Percentiles rank a stretch among this genome's conserved stretches.
Evolutionary conservation across 2,329 filamentous ascomycete species (phyloP).

Genomic region (Colletotrichum euphorbiae): DNA sequence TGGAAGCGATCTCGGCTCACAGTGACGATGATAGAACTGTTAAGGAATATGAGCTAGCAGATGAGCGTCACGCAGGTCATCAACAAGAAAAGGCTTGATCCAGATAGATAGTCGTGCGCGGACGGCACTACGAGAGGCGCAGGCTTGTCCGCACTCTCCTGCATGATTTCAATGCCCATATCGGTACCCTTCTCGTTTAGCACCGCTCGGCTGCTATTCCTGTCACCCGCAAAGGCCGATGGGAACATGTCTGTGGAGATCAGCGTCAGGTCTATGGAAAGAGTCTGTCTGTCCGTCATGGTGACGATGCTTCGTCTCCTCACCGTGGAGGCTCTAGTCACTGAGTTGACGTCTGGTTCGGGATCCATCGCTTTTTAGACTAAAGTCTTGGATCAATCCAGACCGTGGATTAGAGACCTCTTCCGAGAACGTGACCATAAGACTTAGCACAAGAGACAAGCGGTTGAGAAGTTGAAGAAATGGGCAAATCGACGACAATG

Average conservation of each 20-base stretch:
- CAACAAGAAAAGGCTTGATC: slow-evolving; percentile 42
- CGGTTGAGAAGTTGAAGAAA: background rate
- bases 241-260: slow-evolving; percentile 30
- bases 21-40: slow-evolving; percentile 52
- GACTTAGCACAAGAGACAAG: background rate
- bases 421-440: background rate
- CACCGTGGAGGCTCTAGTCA: background rate
- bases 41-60: slow-evolving; percentile 44
- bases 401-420: too few relatives aligned
- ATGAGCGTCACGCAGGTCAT: slow-evolving; percentile 40
- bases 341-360: background rate
- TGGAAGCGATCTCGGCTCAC: slow-evolving; percentile 41
- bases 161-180: background rate
- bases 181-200: background rate
- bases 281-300: slow-evolving; percentile 12
- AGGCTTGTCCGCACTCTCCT: background rate
- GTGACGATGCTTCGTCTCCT: slow-evolving; percentile 18
- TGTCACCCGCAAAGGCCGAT: background rate
- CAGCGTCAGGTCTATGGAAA: slow-evolving; percentile 8
- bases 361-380: slow-evolving; percentile 4
- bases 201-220: background rate
- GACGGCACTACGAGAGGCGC: background rate
- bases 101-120: slow-evolving; percentile 4
- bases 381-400: background rate
- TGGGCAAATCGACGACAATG: background rate